phyloP scores from a whole-genome alignment of 2,329 filamentous ascomycete species.

The Sporothrix luriei region DNA sequence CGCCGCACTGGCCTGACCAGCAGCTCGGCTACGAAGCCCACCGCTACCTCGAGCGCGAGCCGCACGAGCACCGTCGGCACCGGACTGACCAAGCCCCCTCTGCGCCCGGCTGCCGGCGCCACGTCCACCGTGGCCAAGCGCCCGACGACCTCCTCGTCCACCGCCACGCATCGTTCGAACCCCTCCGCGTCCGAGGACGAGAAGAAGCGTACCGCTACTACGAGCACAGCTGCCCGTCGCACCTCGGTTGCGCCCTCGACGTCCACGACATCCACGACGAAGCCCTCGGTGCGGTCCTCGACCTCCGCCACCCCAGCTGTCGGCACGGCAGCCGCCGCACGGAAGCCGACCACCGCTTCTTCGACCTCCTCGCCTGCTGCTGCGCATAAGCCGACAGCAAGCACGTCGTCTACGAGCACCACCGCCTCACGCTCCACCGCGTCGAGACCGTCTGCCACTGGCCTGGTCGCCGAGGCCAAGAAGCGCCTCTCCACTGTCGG shows the following conservation, averaged over 20 bases:
- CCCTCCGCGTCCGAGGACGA: slow-evolving; percentile 46
- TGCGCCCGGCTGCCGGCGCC: slow-evolving; percentile 40
- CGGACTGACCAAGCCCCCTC: slow-evolving; percentile 42
- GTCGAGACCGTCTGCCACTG: slow-evolving; percentile 42
- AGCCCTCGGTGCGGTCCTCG: slow-evolving; percentile 22
- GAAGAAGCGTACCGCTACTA: slow-evolving; percentile 41
- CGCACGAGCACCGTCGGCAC: slow-evolving; percentile 39
- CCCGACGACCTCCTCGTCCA: slow-evolving; percentile 41
- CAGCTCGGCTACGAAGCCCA: slow-evolving; percentile 41
- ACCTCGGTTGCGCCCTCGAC: slow-evolving; percentile 41
- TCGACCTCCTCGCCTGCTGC: slow-evolving; percentile 33
- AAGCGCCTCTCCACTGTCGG: slow-evolving; percentile 61
- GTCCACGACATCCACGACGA: slow-evolving; percentile 29
- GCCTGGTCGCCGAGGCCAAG: slow-evolving; percentile 53
- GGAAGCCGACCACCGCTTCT: slow-evolving; percentile 38
- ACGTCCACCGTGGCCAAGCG: slow-evolving; percentile 40
- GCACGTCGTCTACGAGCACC: slow-evolving; percentile 46
- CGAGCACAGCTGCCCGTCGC: slow-evolving; percentile 40
- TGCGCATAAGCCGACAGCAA: slow-evolving; percentile 41
- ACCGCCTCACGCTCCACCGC: slow-evolving; percentile 41
- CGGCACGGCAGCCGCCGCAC: slow-evolving; percentile 42
- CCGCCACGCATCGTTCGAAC: slow-evolving; percentile 42
- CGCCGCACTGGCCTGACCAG: slow-evolving; percentile 39
- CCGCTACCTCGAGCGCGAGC: slow-evolving; percentile 37
- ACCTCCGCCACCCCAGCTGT: slow-evolving; percentile 17